Base-by-base conservation (phyloP, 129 eudicot species). In the Mikania micrantha region DNA sequence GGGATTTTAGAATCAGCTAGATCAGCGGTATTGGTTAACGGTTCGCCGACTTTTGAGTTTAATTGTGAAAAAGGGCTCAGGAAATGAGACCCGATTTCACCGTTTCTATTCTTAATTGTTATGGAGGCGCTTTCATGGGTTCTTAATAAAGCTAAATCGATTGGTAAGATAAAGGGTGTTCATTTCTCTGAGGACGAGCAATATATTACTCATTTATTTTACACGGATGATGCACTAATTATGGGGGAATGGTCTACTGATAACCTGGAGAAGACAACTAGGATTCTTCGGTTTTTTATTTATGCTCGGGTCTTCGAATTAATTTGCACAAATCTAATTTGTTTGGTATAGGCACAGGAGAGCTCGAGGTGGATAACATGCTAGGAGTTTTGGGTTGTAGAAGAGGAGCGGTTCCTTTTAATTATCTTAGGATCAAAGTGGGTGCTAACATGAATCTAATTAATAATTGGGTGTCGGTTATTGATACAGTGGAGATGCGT, bases 131-230 rank as follows among this genome's bases (percentile, higher is more conserved):
- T 38, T 0, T 38, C 42, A 2, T 38, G 42, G 42, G 1, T 38
- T 0, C 1, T 38, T 1, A 1, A 38, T 0, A 38, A 38, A 38
- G 42, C 42, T 38, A 1, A 38, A 9, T 0, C 0, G 15, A 9
- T 9, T 9, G 42, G 42, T 7, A 1, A 7, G 1, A 0, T 38
- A 0, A 38, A 38, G 9, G 42, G 42, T 0, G 12, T 38, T 1
- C 0, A 2, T 2, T 0, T 38, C 2, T 0, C 42, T 11, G 11
- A 10, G 7, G 2, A 2, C 1, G 1, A 0, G 10, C 7, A 0
- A 2, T 0, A 0, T 9, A 7, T 9, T 9, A 7, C 2, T 9
- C 42, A 9, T 12, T 7, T 9, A 0, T 38, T 0, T 38, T 38
- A 0, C 9, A 12, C 12, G 0, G 42, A 38, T 9, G 42, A 38